These are phyloP conservation scores for Termitomyces sp. DNA, from an alignment of 768 basidiomycete genomes.

Conservation along the genomic window DNA sequence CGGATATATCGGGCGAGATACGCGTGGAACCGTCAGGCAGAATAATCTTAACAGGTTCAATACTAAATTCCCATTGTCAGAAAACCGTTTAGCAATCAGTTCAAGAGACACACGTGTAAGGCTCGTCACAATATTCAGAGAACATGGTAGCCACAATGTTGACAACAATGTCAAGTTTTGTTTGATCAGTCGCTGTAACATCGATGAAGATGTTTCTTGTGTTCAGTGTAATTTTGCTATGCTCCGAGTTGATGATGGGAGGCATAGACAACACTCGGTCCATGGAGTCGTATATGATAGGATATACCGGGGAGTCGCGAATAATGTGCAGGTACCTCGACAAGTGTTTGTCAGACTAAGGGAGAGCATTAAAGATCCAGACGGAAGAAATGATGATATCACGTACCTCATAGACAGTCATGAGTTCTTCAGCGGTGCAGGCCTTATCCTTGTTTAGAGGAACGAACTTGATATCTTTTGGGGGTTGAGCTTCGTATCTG, in stretches of 20 bases:
- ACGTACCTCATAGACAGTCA: slow-evolving; percentile 89
- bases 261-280: slow-evolving; percentile 94
- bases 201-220: slow-evolving; percentile 96
- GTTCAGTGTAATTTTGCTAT: slow-evolving; percentile 94
- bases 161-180: slow-evolving; percentile 93
- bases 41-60: slow-evolving; percentile 89
- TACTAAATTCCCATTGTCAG: slow-evolving; percentile 39
- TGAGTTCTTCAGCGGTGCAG: slow-evolving; percentile 87
- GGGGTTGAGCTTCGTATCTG: slow-evolving; percentile 77
- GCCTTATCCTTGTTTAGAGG: slow-evolving; percentile 78
- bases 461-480: slow-evolving; percentile 87
- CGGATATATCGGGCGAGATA: slow-evolving; percentile 80
- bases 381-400: neutral
- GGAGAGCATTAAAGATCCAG: neutral
- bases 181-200: slow-evolving; percentile 93
- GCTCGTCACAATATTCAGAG: slow-evolving; percentile 89
- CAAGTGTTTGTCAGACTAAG: slow-evolving; percentile 88
- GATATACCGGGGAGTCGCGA: slow-evolving; percentile 92
- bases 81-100: neutral
- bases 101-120: slow-evolving; percentile 74
- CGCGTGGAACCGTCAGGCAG: slow-evolving; percentile 71
- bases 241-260: slow-evolving; percentile 96
- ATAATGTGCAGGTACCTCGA: slow-evolving; percentile 89
- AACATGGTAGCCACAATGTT: slow-evolving; percentile 98
- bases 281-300: slow-evolving; percentile 91